Evolutionary conservation across 768 basidiomycete species (phyloP).

Genomic region (Rhodosporidiobolus sp.): DNA sequence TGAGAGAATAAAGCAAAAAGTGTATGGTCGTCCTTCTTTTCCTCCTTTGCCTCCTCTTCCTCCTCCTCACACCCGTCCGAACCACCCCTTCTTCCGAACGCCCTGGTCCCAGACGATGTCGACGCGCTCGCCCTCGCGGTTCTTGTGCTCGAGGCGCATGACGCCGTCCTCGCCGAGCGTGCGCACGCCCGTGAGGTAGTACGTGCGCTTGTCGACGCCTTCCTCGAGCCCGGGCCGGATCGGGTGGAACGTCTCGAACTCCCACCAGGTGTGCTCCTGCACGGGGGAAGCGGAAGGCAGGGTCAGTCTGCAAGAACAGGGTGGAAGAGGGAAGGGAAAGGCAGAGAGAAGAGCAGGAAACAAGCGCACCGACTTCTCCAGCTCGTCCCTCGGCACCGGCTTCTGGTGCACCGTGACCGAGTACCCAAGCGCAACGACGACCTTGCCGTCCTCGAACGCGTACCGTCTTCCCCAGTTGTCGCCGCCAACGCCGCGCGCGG

Average conservation of each 20-base stretch:
- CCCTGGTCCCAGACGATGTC: slow-evolving; percentile 38
- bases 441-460: slow-evolving; percentile 36
- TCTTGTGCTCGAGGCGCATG: slow-evolving; percentile 36
- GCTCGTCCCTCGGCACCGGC: slow-evolving; percentile 13
- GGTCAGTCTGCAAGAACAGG: not conserved
- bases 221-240: slow-evolving; percentile 29
- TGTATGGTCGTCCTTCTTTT: not conserved
- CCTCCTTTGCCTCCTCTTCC: not conserved
- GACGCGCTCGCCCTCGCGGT: slow-evolving; percentile 37
- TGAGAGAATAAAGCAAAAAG: not conserved
- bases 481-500: slow-evolving; percentile 30
- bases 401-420: slow-evolving; percentile 21
- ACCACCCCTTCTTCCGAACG: not conserved
- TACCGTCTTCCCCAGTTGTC: slow-evolving; percentile 41
- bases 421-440: slow-evolving; percentile 37
- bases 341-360: not conserved
- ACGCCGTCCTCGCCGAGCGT: slow-evolving; percentile 19
- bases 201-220: slow-evolving; percentile 30
- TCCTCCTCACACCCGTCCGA: not conserved
- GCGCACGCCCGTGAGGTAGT: slow-evolving; percentile 37
- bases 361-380: slow-evolving; percentile 29
- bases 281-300: too few relatives aligned
- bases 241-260: slow-evolving; percentile 41
- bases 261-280: slow-evolving; percentile 42
- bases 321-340: not conserved